These are phyloP conservation scores for Parastagonospora avenae DNA, from an alignment of 2,329 filamentous ascomycete genomes.

Conservation along the genomic window DNA sequence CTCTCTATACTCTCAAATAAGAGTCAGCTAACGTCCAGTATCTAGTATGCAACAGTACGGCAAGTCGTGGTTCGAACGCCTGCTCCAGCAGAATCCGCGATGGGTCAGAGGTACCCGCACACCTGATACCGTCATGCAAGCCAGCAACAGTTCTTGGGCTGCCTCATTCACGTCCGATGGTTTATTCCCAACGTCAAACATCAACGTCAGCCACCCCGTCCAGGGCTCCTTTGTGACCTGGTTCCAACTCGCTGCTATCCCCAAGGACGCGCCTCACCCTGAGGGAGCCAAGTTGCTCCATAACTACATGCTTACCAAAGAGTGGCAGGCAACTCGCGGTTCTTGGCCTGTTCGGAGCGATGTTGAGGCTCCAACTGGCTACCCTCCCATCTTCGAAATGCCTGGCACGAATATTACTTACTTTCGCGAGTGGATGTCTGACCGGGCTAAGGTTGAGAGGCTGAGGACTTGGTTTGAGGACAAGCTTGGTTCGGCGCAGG, in stretches of 20 bases:
- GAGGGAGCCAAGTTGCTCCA: slow-evolving; percentile 59
- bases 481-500: slow-evolving; percentile 51
- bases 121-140: slow-evolving; percentile 44
- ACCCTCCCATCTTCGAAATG: slow-evolving; percentile 37
- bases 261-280: slow-evolving; percentile 55
- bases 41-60: slow-evolving; percentile 47
- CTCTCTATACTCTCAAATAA: neutral
- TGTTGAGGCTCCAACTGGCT: slow-evolving; percentile 32
- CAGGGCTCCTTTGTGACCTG: slow-evolving; percentile 50
- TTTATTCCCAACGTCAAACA: neutral
- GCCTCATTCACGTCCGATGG: slow-evolving; percentile 22
- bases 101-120: slow-evolving; percentile 61
- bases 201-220: slow-evolving; percentile 15
- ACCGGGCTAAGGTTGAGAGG: slow-evolving; percentile 51
- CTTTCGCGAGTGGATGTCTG: slow-evolving; percentile 51
- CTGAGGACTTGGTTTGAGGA: slow-evolving; percentile 51
- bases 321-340: slow-evolving; percentile 43
- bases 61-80: slow-evolving; percentile 53
- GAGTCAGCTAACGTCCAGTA: neutral
- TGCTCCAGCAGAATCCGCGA: slow-evolving; percentile 56
- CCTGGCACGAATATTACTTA: slow-evolving; percentile 44
- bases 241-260: slow-evolving; percentile 57
- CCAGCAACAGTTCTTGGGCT: slow-evolving; percentile 25
- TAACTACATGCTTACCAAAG: slow-evolving; percentile 53
- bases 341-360: slow-evolving; percentile 48